phyloP scores from a whole-genome alignment of 805 yeast species.

The Jamesozyma hellenica region DNA sequence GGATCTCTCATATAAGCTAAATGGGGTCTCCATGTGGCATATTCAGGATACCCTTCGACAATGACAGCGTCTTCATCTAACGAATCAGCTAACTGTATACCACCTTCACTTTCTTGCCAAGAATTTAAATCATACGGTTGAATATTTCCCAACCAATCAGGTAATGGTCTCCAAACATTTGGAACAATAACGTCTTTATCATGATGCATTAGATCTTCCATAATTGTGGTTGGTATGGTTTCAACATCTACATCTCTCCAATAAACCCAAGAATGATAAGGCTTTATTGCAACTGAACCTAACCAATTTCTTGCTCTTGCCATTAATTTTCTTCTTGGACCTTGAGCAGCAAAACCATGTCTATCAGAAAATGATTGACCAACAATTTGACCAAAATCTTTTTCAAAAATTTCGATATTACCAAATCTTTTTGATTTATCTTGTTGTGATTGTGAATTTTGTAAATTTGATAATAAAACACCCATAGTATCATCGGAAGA shows the following conservation, averaged over 20 bases:
- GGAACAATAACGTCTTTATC: slow-evolving; percentile 89
- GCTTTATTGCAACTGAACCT: slow-evolving; percentile 73
- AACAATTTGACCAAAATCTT: slow-evolving; percentile 85
- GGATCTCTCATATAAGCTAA: slow-evolving; percentile 91
- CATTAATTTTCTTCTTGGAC: slow-evolving; percentile 89
- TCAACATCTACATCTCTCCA: slow-evolving; percentile 99
- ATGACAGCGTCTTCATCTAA: slow-evolving; percentile 91
- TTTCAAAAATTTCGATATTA: slow-evolving; percentile 75
- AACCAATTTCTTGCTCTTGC: slow-evolving; percentile 95
- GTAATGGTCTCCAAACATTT: slow-evolving; percentile 84
- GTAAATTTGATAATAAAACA: slow-evolving; percentile 45
- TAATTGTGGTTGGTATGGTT: slow-evolving; percentile 68
- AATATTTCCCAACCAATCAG: slow-evolving; percentile 76
- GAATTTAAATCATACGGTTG: slow-evolving; percentile 80
- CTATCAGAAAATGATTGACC: slow-evolving; percentile 91
- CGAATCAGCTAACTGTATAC: slow-evolving; percentile 60
- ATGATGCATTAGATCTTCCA: slow-evolving; percentile 90
- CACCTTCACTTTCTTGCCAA: slow-evolving; percentile 82
- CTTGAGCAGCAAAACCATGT: slow-evolving; percentile 94
- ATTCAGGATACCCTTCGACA: slow-evolving; percentile 95
- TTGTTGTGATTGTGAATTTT: slow-evolving; percentile 53
- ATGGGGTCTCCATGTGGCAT: slow-evolving; percentile 97
- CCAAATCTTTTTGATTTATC: slow-evolving; percentile 63
- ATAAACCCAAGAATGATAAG: slow-evolving; percentile 90
- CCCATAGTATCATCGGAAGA: slow-evolving; percentile 82